Percentiles rank a stretch among this genome's conserved stretches.
These are phyloP conservation scores for Lactarius deliciosus DNA, from an alignment of 768 basidiomycete species.

Conservation along the genomic window DNA sequence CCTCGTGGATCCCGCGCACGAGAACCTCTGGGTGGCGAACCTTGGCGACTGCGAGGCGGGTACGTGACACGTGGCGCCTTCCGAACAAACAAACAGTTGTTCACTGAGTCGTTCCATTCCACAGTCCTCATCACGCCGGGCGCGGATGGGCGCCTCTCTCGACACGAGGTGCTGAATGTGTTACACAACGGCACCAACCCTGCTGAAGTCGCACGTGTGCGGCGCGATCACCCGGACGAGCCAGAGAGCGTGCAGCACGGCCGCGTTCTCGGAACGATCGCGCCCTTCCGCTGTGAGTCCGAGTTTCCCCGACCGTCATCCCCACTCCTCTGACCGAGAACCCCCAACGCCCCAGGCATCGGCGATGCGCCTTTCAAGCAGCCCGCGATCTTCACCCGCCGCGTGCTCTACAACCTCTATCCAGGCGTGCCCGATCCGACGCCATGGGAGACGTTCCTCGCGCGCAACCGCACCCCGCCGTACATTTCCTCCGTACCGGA, in stretches of 20 bases:
- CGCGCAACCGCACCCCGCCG: conserved; percentile 47
- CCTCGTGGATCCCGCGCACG: conserved; percentile 65
- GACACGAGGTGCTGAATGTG: conserved; percentile 57
- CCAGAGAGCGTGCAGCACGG: conserved; percentile 63
- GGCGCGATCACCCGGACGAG: conserved; percentile 65
- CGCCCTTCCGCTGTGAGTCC: conserved; percentile 68
- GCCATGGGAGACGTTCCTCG: conserved; percentile 33
- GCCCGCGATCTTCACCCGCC: conserved; percentile 36
- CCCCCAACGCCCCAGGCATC: conserved; percentile 33
- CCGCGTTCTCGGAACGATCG: conserved; percentile 75
- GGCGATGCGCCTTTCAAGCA: conserved; percentile 42
- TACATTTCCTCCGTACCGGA: conserved; percentile 46
- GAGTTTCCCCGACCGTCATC: not conserved
- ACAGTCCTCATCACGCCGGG: conserved; percentile 46
- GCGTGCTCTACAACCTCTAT: conserved; percentile 39
- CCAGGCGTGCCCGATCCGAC: conserved; percentile 37
- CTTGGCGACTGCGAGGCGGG: conserved; percentile 80
- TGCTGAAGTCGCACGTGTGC: conserved; percentile 63
- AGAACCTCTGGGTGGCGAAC: conserved; percentile 80
- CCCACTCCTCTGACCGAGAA: not conserved
- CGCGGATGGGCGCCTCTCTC: conserved; percentile 48
- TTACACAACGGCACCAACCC: conserved; percentile 72
- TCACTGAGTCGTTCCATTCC: conserved; percentile 1
- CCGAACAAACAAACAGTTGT: not conserved
- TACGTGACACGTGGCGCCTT: conserved; percentile 37